Conservation (phyloP, 495 filamentous ascomycete genomes). For the Hypoxylon rickii region DNA sequence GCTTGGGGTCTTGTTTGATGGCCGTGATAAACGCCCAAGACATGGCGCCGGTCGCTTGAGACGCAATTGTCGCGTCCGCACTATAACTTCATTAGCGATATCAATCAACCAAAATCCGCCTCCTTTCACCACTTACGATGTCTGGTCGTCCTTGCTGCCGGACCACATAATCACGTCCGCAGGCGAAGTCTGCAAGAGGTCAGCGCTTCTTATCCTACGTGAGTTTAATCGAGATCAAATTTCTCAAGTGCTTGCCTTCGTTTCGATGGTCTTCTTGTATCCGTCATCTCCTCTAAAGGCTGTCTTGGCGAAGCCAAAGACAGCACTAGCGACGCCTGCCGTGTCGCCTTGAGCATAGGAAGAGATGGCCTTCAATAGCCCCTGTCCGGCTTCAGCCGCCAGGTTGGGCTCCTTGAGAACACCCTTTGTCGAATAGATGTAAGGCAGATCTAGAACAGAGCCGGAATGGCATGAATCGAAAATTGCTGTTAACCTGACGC, state of each 20-base stretch:
- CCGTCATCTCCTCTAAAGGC: conserved; percentile 84
- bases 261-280: conserved; percentile 78
- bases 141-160: conserved; percentile 94
- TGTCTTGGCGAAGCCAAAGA: conserved; percentile 84
- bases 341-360: conserved; percentile 86
- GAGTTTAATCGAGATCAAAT: too few relatives aligned
- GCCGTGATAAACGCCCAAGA: conserved; percentile 92
- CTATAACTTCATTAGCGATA: conserved; percentile 39
- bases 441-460: conserved; percentile 93
- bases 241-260: conserved; percentile 64
- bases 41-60: conserved; percentile 96
- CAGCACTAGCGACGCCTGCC: conserved; percentile 70
- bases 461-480: conserved; percentile 99
- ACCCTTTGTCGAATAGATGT: conserved; percentile 93
- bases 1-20: conserved; percentile 89
- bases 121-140: conserved; percentile 63
- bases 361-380: conserved; percentile 80
- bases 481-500: conserved; percentile 92
- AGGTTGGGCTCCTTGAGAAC: conserved; percentile 98
- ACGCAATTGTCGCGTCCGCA: conserved; percentile 65
- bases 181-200: conserved; percentile 64
- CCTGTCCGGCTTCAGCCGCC: conserved; percentile 92
- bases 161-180: conserved; percentile 99
- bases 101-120: conserved; percentile 21
- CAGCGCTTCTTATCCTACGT: too few relatives aligned